Percentiles rank a stretch among this genome's conserved stretches.
Conservation (phyloP, 2,329 filamentous ascomycete genomes). For the Ophiostoma piceae region DNA sequence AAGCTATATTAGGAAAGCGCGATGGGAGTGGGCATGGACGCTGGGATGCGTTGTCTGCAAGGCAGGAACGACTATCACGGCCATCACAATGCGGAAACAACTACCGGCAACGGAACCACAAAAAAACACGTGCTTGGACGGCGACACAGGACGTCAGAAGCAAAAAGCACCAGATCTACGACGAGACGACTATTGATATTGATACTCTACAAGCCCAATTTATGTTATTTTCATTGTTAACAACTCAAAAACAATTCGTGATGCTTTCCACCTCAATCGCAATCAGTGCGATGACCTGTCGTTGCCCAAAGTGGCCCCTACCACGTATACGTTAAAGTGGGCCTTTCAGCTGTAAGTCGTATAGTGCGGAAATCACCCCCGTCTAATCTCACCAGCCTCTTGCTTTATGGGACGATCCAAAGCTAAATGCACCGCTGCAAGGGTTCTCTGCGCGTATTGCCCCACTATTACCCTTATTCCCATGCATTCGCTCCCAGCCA, state of each 20-base stretch:
- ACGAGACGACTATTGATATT: background rate
- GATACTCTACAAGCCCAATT: background rate
- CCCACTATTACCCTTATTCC: background rate
- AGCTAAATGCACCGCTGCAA: background rate
- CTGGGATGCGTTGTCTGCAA: background rate
- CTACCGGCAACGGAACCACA: background rate
- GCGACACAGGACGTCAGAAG: slow-evolving; percentile 6
- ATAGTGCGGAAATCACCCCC: background rate
- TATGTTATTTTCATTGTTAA: background rate
- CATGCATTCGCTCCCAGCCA: slow-evolving; percentile 13
- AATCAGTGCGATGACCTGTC: background rate
- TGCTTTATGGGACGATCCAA: background rate
- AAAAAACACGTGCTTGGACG: background rate
- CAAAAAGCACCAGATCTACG: slow-evolving; percentile 3
- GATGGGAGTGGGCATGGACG: no score
- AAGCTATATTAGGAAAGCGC: slow-evolving; percentile 1
- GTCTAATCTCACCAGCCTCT: background rate
- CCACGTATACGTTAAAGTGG: slow-evolving; percentile 6
- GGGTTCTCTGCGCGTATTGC: background rate
- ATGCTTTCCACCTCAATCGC: background rate
- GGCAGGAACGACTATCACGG: background rate
- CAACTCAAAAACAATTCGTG: background rate
- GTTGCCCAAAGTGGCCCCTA: background rate
- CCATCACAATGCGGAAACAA: background rate
- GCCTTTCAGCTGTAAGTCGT: background rate